Evolutionary conservation across 176 grass and related monocot species (phyloP), one percentile per base, ranked within the genome.

Genomic region (Juncus effusus): DNA sequence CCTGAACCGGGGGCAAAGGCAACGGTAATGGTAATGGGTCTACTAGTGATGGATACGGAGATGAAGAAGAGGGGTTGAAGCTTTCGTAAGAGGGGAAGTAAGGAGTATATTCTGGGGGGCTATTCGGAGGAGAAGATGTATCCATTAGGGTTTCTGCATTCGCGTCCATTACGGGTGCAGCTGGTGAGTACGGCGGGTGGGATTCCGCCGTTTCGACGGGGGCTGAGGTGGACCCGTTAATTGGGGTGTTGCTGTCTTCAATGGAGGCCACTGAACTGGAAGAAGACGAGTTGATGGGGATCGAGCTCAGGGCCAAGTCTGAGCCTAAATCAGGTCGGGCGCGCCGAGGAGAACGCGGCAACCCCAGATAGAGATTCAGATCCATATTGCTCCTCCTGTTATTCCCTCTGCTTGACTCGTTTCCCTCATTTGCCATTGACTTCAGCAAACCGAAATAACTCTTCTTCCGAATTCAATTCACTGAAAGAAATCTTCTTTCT

Each of bases 311-410:
- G 45, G 85, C 83, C 38, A 99, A 84, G 81, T 99, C 94, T 61
- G 94, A 99, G 16, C 94, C 94, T 13, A 93, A 84, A 85, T 93
- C 94, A 10, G 77, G 80, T 75, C 89, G 77, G 38, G 83, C 88
- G 38, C 78, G 78, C 56, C 88, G 94, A 10, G 83, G 89, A 16
- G 78, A 78, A 62, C 61, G 89, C 51, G 88, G 89, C 51, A 87
- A 86, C 14, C 94, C 94, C 36, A 99, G 83, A 72, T 99, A 93
- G 19, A 99, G 94, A 70, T 99, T 99, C 82, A 99, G 83, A 99
- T 99, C 94, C 94, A 99, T 93, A 75, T 77, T 85, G 69, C 82
- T 80, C 44, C 69, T 77, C 59, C 76, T 89, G 42, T 70, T 19
- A 47, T 47, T 47, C 13, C 52, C 13, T 72, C 69, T 58, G 39